Evolutionary conservation across 768 basidiomycete genomes (phyloP), one percentile per base, ranked within the genome.

Genomic region (Lactarius psammicola): DNA sequence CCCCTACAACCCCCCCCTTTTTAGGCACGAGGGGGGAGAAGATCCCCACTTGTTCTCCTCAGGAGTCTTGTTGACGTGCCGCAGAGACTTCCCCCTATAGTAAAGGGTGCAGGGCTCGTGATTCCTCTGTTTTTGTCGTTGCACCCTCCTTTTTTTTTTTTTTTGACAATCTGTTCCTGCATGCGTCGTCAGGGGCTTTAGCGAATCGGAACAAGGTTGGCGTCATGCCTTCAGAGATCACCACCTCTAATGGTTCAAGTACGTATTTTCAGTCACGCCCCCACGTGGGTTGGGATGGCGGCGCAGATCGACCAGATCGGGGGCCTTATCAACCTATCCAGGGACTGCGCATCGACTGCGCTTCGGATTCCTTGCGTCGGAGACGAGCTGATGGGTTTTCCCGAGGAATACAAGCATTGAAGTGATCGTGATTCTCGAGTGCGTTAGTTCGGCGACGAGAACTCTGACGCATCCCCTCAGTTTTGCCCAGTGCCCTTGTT

Each of bases 281-380:
- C 20, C 60, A 36, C 57, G 55, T 34, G 31, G 26, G 53, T 58
- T 60, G 53, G 51, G 38, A 53, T 59, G 57, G 33, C 51, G 62
- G 33, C 51, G 57, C 56, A 67, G 66, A 67, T 67, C 66, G 66
- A 40, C 61, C 49, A 62, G 66, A 67, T 67, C 66, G 66, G 62
- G 61, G 42, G 26, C 53, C 61, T 67, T 67, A 67, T 67, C 66
- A 67, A 55, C 61, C 66, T 63, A 63, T 67, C 42, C 58, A 67
- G 66, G 66, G 51, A 60, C 59, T 40, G 55, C 59, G 57, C 56
- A 23, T 30, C 28, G 30, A 55, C 28, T 31, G 30, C 54, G 54
- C 57, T 58, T 58, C 42, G 66, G 28, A 46, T 60, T 34, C 64
- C 59, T 63, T 57, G 61, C 61, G 44, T 67, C 62, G 57, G 61